phyloP scores from a whole-genome alignment of 148 eudicot genomes.

The Rhododendron griersonianum region DNA sequence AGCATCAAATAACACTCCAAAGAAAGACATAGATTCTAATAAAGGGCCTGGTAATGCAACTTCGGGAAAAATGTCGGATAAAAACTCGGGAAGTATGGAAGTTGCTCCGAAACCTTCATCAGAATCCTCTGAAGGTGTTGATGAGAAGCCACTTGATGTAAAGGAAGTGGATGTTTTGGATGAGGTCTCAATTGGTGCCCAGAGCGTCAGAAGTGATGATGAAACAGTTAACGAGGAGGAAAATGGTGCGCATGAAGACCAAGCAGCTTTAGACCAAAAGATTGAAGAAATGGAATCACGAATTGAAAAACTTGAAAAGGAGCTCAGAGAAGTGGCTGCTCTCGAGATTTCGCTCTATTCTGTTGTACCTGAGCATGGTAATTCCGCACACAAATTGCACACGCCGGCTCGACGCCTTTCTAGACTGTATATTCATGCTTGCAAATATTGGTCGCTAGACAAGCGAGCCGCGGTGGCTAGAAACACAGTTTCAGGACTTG shows the following conservation, averaged over 20 bases:
- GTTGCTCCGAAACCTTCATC: constrained; percentile 44
- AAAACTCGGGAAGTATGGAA: constrained; percentile 17
- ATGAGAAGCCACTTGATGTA: constrained; percentile 33
- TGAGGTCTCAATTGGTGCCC: constrained; percentile 47
- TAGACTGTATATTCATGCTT: constrained; percentile 72
- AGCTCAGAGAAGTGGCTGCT: constrained; percentile 88
- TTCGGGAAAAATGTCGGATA: constrained; percentile 21
- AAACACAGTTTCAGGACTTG: constrained; percentile 78
- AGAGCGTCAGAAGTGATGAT: constrained; percentile 39
- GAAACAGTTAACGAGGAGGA: constrained; percentile 28
- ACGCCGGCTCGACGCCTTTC: constrained; percentile 90
- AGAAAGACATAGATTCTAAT: constrained; percentile 29
- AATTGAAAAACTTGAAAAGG: constrained; percentile 72
- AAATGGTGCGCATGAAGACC: constrained; percentile 24
- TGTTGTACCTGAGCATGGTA: constrained; percentile 82
- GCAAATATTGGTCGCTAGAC: constrained; percentile 65
- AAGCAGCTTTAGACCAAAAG: constrained; percentile 37
- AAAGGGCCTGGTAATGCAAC: constrained; percentile 21
- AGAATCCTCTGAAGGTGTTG: constrained; percentile 44
- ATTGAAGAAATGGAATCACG: constrained; percentile 57
- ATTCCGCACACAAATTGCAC: constrained; percentile 86
- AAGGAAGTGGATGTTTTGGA: constrained; percentile 43
- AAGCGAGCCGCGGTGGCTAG: constrained; percentile 65
- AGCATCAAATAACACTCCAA: constrained; percentile 23
- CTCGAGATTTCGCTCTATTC: constrained; percentile 81